Conservation (phyloP, 345 rosid genomes). For the Euphorbia pulcherrima region DNA sequence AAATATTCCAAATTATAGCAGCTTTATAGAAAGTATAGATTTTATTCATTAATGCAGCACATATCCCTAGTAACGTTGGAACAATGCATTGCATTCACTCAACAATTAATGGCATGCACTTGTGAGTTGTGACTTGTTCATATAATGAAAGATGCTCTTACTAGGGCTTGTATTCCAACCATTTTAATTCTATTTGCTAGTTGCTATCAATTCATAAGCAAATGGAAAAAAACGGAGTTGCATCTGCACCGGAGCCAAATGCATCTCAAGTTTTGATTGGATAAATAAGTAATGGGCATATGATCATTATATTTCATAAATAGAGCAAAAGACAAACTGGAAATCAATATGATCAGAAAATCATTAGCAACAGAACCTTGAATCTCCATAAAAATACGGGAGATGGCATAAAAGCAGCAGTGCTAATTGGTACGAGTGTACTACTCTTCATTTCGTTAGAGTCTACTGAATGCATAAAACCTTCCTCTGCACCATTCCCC, state of each 20-base stretch:
- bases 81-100: neutral
- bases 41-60: neutral
- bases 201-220: neutral
- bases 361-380: conserved; percentile 49
- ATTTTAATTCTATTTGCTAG: neutral
- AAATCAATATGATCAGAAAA: neutral
- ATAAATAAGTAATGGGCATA: neutral
- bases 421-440: conserved; percentile 34
- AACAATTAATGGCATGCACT: neutral
- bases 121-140: too few relatives aligned
- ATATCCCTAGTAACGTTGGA: neutral
- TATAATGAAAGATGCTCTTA: neutral
- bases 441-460: conserved; percentile 43
- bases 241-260: neutral
- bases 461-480: conserved; percentile 40
- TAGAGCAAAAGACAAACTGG: conserved; percentile 3
- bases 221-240: neutral
- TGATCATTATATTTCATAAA: neutral
- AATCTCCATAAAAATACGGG: conserved; percentile 71
- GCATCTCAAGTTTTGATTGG: neutral
- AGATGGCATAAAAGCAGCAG: conserved; percentile 57
- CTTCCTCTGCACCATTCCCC: conserved; percentile 52
- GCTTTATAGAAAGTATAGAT: neutral
- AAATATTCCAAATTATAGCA: neutral
- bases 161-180: neutral